phyloP scores from a whole-genome alignment of 306 rosid species.

The Hylodesmum podocarpum region DNA sequence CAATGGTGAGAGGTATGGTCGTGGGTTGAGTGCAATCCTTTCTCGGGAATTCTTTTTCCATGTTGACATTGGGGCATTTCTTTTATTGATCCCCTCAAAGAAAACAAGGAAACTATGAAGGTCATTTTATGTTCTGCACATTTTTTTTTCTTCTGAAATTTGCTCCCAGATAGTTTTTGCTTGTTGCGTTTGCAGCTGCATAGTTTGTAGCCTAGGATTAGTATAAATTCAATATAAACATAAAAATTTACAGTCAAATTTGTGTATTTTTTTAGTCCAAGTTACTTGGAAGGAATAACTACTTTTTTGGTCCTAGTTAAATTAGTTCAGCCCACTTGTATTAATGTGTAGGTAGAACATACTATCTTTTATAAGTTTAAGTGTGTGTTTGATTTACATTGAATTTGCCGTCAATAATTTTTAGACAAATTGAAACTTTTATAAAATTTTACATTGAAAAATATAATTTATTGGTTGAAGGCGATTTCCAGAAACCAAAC shows the following conservation, averaged over 20 bases:
- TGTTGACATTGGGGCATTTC: slow-evolving; percentile 46
- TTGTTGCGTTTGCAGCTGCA: neutral
- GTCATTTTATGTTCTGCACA: slow-evolving; percentile 23
- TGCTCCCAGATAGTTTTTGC: neutral
- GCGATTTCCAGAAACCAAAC: too few relatives aligned
- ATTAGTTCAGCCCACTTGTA: too few relatives aligned
- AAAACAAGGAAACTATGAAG: slow-evolving; percentile 14
- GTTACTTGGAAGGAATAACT: too few relatives aligned
- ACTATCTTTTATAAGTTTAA: too few relatives aligned
- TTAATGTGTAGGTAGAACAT: too few relatives aligned
- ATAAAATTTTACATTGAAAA: too few relatives aligned
- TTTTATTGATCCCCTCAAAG: slow-evolving; percentile 37
- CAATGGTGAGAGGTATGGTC: slow-evolving; percentile 21
- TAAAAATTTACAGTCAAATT: neutral
- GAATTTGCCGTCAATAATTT: too few relatives aligned
- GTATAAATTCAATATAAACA: neutral
- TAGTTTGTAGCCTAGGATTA: neutral
- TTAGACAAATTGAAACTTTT: too few relatives aligned
- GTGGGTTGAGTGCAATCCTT: slow-evolving; percentile 40
- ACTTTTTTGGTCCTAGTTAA: too few relatives aligned
- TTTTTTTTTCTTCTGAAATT: slow-evolving; percentile 6
- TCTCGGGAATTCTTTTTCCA: slow-evolving; percentile 45
- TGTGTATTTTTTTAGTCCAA: too few relatives aligned
- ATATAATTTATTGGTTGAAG: too few relatives aligned
- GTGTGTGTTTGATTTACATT: too few relatives aligned